A percentile compares a stretch with the other conserved stretches of the same genome.
phyloP scores from a whole-genome alignment of 2,329 filamentous ascomycete genomes.

The Bipolaris oryzae region DNA sequence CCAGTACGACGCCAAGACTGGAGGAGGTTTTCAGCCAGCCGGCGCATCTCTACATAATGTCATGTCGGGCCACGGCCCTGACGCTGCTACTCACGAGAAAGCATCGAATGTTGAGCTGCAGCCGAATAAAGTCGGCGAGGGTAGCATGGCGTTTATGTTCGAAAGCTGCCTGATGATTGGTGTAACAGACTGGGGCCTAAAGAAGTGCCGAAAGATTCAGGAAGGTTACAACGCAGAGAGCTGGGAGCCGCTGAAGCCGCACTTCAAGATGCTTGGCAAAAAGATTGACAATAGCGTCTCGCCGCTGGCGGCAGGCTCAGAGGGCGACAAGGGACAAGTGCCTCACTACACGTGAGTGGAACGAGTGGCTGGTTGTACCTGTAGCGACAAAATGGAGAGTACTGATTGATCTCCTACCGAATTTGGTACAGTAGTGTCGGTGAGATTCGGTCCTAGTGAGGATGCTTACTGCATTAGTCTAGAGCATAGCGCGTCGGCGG shows the following conservation, averaged over 20 bases:
- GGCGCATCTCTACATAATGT: constrained; percentile 73
- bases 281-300: constrained; percentile 37
- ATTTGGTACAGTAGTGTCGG: constrained; percentile 3
- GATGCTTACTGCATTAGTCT: constrained; percentile 8
- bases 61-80: constrained; percentile 74
- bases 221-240: constrained; percentile 79
- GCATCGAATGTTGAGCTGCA: constrained; percentile 61
- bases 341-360: constrained; percentile 32
- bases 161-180: constrained; percentile 72
- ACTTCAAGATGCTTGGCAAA: constrained; percentile 47
- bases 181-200: constrained; percentile 74
- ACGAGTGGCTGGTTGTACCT: constrained; percentile 10
- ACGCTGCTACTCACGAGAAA: constrained; percentile 63
- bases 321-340: constrained; percentile 33
- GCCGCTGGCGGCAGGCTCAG: constrained; percentile 19
- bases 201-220: constrained; percentile 72
- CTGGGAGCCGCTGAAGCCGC: constrained; percentile 66
- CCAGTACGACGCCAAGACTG: constrained; percentile 65
- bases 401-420: neutral
- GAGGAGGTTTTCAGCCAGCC: constrained; percentile 65
- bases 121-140: constrained; percentile 65
- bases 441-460: constrained; percentile 5
- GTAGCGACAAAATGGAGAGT: constrained; percentile 3
- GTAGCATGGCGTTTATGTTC: constrained; percentile 72
- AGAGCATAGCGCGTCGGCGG: constrained; percentile 4